Conservation (phyloP, 139 green algal genomes). For the Picochlorum sp. region DNA sequence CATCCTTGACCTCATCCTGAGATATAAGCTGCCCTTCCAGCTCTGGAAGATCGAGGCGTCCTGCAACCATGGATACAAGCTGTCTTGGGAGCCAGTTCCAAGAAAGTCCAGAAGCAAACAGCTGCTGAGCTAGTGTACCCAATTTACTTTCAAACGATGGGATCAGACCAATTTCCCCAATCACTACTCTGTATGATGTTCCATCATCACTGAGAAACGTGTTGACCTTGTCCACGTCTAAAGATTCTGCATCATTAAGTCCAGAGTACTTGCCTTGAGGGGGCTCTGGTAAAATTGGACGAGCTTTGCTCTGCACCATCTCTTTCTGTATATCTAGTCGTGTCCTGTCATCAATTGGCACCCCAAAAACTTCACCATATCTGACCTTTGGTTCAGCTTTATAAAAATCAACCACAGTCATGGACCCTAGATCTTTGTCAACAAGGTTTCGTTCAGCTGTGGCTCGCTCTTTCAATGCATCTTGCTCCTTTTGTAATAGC, state of each 20-base stretch:
- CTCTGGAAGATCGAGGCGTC: conserved; percentile 14
- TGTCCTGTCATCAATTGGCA: conserved; percentile 12
- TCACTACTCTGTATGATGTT: no score
- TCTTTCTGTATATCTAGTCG: conserved; percentile 1
- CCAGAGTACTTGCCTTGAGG: conserved; percentile 5
- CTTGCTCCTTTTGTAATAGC: no score
- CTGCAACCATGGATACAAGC: conserved; percentile 14
- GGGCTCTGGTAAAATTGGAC: not conserved
- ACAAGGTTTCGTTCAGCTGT: no score
- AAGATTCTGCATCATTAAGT: not conserved
- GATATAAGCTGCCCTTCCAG: not conserved
- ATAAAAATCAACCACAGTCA: no score
- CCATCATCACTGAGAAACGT: no score
- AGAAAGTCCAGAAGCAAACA: not conserved
- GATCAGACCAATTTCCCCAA: not conserved
- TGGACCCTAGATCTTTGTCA: no score
- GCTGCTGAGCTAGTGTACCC: conserved; percentile 13
- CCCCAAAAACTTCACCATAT: conserved; percentile 4
- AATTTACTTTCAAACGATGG: conserved; percentile 5
- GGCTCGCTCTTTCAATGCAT: no score
- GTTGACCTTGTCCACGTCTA: no score
- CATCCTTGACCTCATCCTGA: not conserved
- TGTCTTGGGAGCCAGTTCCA: conserved; percentile 10
- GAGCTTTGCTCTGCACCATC: not conserved
- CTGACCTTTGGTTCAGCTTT: not conserved